Percentiles rank a stretch among this genome's conserved stretches.
Conservation (phyloP, 2,329 filamentous ascomycete species). For the Microsporum audouinii region DNA sequence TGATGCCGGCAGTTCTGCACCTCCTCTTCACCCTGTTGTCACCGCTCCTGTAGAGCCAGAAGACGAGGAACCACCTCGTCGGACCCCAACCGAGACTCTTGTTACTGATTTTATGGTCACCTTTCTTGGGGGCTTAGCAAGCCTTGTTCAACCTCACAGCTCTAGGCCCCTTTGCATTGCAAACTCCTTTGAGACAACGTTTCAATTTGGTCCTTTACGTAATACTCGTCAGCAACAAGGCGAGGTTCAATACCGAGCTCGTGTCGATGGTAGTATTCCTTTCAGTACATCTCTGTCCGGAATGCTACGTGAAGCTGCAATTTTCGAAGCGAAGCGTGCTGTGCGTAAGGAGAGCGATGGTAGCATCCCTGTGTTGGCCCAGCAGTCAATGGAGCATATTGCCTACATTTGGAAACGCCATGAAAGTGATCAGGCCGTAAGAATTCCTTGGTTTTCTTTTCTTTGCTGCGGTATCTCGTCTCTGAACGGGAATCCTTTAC, state of each 20-base stretch:
- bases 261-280: constrained; percentile 13
- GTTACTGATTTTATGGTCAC: constrained; percentile 13
- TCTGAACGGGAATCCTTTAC: background rate
- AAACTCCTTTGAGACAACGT: constrained; percentile 12
- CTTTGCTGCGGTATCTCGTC: background rate
- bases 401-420: constrained; percentile 14
- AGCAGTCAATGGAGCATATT: constrained; percentile 13
- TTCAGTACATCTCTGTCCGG: constrained; percentile 6
- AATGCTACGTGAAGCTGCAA: constrained; percentile 8
- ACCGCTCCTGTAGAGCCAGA: background rate
- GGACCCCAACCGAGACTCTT: constrained; percentile 13
- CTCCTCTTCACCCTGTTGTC: background rate
- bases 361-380: constrained; percentile 7
- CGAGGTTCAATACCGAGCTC: constrained; percentile 8
- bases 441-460: background rate
- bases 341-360: background rate
- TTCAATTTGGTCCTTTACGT: constrained; percentile 10
- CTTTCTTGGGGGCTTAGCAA: constrained; percentile 9
- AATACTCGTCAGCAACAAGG: constrained; percentile 6
- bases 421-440: constrained; percentile 7
- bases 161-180: constrained; percentile 11
- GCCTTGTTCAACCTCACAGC: constrained; percentile 10
- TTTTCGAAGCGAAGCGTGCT: constrained; percentile 12
- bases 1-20: background rate
- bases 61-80: constrained; percentile 7